Evolutionary conservation across 345 rosid species (phyloP).

Genomic region (Rubroshorea leprosula): DNA sequence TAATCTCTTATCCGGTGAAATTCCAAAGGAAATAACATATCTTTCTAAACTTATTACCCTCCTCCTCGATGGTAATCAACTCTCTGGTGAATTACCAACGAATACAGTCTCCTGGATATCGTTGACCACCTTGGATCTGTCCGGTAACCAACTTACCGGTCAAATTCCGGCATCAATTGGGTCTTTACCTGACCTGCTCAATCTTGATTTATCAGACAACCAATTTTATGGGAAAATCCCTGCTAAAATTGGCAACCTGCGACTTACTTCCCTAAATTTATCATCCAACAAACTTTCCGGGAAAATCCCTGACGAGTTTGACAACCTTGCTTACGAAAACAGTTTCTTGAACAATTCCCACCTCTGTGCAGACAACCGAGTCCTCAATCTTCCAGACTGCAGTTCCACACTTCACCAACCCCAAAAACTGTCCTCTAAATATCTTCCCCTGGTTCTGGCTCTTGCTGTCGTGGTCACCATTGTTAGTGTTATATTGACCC

Average conservation of each 20-base stretch:
- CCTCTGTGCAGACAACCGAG: too few relatives aligned
- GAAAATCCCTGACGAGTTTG: too few relatives aligned
- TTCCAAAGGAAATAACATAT: constrained; percentile 54
- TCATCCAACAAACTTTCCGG: constrained; percentile 73
- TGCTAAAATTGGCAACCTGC: constrained; percentile 41
- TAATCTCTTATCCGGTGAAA: constrained; percentile 56
- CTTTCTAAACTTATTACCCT: constrained; percentile 39
- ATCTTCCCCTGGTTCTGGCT: constrained; percentile 39
- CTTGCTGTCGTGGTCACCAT: constrained; percentile 32
- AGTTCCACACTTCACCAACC: too few relatives aligned
- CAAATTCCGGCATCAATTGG: constrained; percentile 51
- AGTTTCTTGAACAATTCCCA: constrained; percentile 63
- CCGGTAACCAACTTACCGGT: constrained; percentile 69
- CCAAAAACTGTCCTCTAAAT: too few relatives aligned
- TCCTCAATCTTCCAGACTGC: too few relatives aligned
- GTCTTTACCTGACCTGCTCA: too few relatives aligned
- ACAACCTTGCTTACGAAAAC: too few relatives aligned
- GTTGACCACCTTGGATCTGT: constrained; percentile 39
- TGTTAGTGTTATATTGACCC: constrained; percentile 22
- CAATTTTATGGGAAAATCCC: constrained; percentile 67
- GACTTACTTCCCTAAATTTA: constrained; percentile 41
- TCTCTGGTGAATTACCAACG: too few relatives aligned
- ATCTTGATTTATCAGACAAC: constrained; percentile 71
- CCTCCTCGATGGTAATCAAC: too few relatives aligned
- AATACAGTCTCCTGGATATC: too few relatives aligned